Percentiles rank a stretch among this genome's conserved stretches.
These are phyloP conservation scores for Rhizophagus sp. DNA, from an alignment of 192 early-diverging fungal genomes.

Conservation along the genomic window DNA sequence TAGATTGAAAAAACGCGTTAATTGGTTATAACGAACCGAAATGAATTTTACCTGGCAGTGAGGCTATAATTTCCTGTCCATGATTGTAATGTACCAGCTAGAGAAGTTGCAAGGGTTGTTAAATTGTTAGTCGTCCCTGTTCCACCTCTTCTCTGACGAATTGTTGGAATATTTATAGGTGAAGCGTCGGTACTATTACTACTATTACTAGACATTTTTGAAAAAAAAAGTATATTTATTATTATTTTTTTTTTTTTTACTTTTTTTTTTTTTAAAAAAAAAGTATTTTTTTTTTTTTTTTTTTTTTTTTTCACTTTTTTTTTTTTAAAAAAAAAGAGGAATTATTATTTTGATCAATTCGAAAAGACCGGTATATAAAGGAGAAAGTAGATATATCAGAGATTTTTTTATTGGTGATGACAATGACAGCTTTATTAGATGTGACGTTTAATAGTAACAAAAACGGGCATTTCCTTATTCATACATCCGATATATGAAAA, in stretches of 20 bases:
- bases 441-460: not conserved
- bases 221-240: not conserved
- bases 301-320: not conserved
- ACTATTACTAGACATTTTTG: not conserved
- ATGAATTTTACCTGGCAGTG: not conserved
- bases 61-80: slow-evolving; percentile 13
- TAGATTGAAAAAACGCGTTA: not conserved
- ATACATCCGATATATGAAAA: not conserved
- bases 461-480: not conserved
- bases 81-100: slow-evolving; percentile 21
- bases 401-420: not conserved
- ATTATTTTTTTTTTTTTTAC: not conserved
- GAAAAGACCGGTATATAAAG: not conserved
- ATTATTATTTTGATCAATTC: not conserved
- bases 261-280: not conserved
- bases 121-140: not conserved
- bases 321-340: not conserved
- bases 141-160: not conserved
- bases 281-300: not conserved
- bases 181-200: not conserved
- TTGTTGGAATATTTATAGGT: slow-evolving; percentile 24
- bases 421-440: not conserved
- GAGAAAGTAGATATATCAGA: not conserved
- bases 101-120: not conserved
- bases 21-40: not conserved